These are phyloP conservation scores for Suzukiozyma palmioleophila DNA, from an alignment of 1,139 yeast species.

Conservation along the genomic window DNA sequence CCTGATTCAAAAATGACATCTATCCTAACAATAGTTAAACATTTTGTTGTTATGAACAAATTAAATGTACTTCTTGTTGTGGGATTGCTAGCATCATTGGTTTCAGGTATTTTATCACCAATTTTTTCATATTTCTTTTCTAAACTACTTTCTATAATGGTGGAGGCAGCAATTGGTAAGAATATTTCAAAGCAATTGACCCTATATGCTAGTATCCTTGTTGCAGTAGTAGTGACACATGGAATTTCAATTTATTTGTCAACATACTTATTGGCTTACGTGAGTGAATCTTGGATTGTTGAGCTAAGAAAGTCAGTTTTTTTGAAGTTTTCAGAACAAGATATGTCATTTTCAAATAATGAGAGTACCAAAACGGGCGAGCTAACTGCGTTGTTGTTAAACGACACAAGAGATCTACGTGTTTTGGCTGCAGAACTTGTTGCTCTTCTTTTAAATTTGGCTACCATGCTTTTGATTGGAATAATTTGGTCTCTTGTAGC, in stretches of 20 bases:
- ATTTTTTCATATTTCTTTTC: constrained; percentile 77
- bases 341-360: constrained; percentile 49
- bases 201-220: constrained; percentile 65
- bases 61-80: constrained; percentile 32
- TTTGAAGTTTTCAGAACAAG: constrained; percentile 46
- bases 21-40: constrained; percentile 28
- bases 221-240: constrained; percentile 56
- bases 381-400: constrained; percentile 64
- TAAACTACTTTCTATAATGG: constrained; percentile 54
- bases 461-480: constrained; percentile 55
- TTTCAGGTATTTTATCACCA: constrained; percentile 68
- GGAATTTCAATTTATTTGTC: constrained; percentile 55
- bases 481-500: constrained; percentile 67
- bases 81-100: constrained; percentile 52
- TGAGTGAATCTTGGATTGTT: constrained; percentile 68
- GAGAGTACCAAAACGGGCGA: constrained; percentile 46
- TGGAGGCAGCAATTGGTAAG: constrained; percentile 34
- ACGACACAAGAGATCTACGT: constrained; percentile 77
- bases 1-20: constrained; percentile 17
- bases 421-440: constrained; percentile 58
- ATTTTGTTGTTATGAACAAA: constrained; percentile 29
- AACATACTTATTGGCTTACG: constrained; percentile 45
- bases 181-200: constrained; percentile 26
- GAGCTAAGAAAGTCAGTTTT: constrained; percentile 50
- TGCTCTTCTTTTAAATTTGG: constrained; percentile 48